phyloP scores from a whole-genome alignment of 805 yeast species.

The Ogataea trehaloabstinens region DNA sequence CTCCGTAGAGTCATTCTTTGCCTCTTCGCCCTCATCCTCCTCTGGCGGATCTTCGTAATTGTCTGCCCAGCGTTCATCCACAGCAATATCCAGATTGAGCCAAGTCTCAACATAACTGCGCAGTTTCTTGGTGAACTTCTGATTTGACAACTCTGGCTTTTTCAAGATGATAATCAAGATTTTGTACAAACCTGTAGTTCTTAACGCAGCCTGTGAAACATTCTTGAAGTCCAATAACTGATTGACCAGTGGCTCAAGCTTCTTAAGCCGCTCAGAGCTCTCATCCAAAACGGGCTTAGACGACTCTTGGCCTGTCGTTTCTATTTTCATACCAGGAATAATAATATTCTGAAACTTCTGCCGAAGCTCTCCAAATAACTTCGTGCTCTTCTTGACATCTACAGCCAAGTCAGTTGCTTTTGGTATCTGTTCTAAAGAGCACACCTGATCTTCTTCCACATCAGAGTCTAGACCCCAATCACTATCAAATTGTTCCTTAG shows the following conservation, averaged over 20 bases:
- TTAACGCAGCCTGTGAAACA: constrained; percentile 31
- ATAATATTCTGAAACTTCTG: constrained; percentile 23
- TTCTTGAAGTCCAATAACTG: constrained; percentile 20
- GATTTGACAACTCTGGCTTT: constrained; percentile 33
- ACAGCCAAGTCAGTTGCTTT: constrained; percentile 19
- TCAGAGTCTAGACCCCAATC: constrained; percentile 30
- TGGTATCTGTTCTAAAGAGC: constrained; percentile 19
- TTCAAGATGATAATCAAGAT: constrained; percentile 32
- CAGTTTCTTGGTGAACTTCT: constrained; percentile 18
- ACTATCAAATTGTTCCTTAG: constrained; percentile 20
- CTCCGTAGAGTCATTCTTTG: no score
- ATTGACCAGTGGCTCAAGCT: constrained; percentile 23
- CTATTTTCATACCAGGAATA: constrained; percentile 13
- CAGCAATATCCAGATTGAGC: constrained; percentile 27
- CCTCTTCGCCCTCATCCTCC: constrained; percentile 48
- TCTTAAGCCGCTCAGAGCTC: constrained; percentile 19
- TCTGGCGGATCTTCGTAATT: constrained; percentile 19
- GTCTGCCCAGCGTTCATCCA: constrained; percentile 30
- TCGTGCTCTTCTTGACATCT: constrained; percentile 20
- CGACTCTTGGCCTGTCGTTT: not conserved
- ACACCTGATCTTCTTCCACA: constrained; percentile 15
- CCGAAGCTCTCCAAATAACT: constrained; percentile 24
- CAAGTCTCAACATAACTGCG: constrained; percentile 21
- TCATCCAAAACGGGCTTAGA: constrained; percentile 12
- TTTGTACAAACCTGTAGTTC: constrained; percentile 31